Conservation (phyloP, 371 early-diverging fungal species). For the Cokeromyces recurvatus region DNA sequence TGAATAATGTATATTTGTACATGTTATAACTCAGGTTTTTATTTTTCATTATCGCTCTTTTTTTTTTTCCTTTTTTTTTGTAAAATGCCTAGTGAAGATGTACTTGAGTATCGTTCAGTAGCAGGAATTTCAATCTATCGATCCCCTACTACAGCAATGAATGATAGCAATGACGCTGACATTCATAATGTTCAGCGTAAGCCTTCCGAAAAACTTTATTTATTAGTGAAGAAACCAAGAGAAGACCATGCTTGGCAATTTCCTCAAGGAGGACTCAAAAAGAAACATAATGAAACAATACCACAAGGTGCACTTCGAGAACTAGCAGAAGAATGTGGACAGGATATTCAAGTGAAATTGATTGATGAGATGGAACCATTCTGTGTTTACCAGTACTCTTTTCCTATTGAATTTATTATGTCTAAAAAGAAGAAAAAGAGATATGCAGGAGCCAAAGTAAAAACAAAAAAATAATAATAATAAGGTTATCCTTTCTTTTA, state of each 20-base stretch:
- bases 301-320: constrained; percentile 70
- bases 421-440: constrained; percentile 5
- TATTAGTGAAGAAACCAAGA: constrained; percentile 66
- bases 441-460: constrained; percentile 27
- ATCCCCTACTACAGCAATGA: neutral
- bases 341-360: constrained; percentile 61
- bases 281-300: constrained; percentile 55
- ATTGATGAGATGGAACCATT: constrained; percentile 67
- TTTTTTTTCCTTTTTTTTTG: neutral
- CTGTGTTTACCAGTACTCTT: constrained; percentile 58
- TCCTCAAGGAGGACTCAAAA: constrained; percentile 61
- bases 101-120: constrained; percentile 10
- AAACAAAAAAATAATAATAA: neutral
- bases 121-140: constrained; percentile 17
- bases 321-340: constrained; percentile 67
- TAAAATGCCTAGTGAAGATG: neutral
- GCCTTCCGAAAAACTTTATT: constrained; percentile 46
- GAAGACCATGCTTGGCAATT: constrained; percentile 67
- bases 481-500: neutral
- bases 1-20: too few relatives aligned
- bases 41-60: too few relatives aligned
- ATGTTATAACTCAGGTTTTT: too few relatives aligned
- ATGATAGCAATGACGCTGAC: neutral
- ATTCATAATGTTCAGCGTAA: constrained; percentile 12
- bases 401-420: constrained; percentile 28